A percentile compares a stretch with the other conserved stretches of the same genome.
phyloP scores from a whole-genome alignment of 1,284 basidiomycete species.

The Microbotryum lychnidis-dioicae region DNA sequence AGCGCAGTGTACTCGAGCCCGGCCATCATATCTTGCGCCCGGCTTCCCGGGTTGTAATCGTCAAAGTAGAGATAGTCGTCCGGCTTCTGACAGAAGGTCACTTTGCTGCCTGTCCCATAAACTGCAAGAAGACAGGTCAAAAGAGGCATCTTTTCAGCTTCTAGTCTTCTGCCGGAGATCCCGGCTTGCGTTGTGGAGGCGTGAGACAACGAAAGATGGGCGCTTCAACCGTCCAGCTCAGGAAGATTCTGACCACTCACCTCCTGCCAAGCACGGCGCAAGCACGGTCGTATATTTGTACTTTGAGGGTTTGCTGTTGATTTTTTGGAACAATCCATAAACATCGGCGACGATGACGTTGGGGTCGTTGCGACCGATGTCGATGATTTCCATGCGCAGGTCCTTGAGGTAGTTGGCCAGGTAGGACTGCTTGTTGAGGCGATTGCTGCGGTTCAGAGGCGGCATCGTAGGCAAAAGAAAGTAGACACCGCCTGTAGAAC shows the following conservation, averaged over 20 bases:
- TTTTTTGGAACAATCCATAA: neutral
- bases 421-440: neutral
- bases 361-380: neutral
- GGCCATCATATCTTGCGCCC: too few species aligned
- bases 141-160: too few species aligned
- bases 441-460: neutral
- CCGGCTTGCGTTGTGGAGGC: too few species aligned
- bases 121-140: too few species aligned
- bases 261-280: conserved; percentile 8
- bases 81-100: too few species aligned
- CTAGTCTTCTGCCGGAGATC: too few species aligned
- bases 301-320: neutral
- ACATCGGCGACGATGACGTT: neutral
- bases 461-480: conserved; percentile 11
- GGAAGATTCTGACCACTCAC: neutral
- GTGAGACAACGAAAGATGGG: too few species aligned
- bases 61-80: too few species aligned
- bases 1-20: too few species aligned
- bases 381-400: neutral
- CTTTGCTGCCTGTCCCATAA: too few species aligned
- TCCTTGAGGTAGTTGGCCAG: neutral
- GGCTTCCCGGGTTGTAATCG: too few species aligned
- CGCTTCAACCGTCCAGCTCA: too few species aligned
- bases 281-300: conserved; percentile 3
- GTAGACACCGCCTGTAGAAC: conserved; percentile 4